phyloP scores from a whole-genome alignment of 148 eudicot species.

The Rhododendron molle region DNA sequence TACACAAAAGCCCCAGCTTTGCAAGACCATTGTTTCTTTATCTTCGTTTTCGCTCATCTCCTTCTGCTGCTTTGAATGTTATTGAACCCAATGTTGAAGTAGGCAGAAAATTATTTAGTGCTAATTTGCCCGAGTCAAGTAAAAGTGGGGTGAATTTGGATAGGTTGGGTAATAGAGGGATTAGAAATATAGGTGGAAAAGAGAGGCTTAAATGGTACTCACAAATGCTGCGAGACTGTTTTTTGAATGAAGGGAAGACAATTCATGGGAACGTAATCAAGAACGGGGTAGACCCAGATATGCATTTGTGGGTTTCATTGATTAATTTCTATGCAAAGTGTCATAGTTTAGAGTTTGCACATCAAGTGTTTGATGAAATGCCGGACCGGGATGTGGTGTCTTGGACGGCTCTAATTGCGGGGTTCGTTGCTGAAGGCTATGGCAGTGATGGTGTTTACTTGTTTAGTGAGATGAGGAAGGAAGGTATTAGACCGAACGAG shows the following conservation, averaged over 20 bases:
- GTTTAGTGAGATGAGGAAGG: conserved; percentile 36
- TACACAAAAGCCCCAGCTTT: neutral
- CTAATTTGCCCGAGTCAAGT: neutral
- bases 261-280: conserved; percentile 34
- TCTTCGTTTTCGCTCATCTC: conserved; percentile 1
- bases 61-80: conserved; percentile 7
- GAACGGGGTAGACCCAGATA: conserved; percentile 31
- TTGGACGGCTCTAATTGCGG: conserved; percentile 44
- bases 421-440: conserved; percentile 32
- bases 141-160: neutral
- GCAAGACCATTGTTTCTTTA: neutral
- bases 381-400: conserved; percentile 40
- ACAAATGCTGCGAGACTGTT: conserved; percentile 22
- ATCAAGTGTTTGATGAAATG: conserved; percentile 34
- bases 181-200: neutral
- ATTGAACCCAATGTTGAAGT: neutral
- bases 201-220: conserved; percentile 33
- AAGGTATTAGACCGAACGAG: conserved; percentile 34
- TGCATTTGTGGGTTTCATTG: conserved; percentile 43
- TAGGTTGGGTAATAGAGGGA: neutral
- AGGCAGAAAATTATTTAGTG: neutral
- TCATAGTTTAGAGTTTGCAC: conserved; percentile 20
- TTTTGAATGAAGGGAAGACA: conserved; percentile 26
- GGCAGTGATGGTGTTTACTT: conserved; percentile 23
- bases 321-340: conserved; percentile 43